Evolutionary conservation across 2,329 filamentous ascomycete species (phyloP), one percentile per base, ranked within the genome.

Genomic region (Diplodia corticola): DNA sequence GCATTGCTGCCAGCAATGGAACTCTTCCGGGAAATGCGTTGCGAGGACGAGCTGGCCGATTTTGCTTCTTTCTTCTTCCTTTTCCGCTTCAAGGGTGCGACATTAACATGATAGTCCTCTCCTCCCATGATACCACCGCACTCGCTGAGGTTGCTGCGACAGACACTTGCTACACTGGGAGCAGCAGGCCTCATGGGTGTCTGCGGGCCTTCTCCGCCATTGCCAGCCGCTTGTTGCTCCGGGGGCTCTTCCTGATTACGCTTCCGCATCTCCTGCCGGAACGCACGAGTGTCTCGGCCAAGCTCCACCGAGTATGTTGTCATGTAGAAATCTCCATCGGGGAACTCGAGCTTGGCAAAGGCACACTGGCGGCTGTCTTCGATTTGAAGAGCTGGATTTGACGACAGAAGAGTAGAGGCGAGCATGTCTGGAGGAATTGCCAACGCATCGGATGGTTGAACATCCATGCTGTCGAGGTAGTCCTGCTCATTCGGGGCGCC

Each of bases 261-360:
- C 30, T 48, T 61, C 59, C 65, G 67, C 67, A 64, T 67, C 35
- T 82, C 67, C 86, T 82, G 65, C 64, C 83, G 78, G 69, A 87
- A 77, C 10, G 87, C 87, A 63, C 82, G 79, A 71, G 88, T 83
- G 76, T 93, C 90, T 68, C 91, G 88, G 64, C 90, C 90, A 30
- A 93, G 86, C 66, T 91, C 85, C 70, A 93, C 85, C 63, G 86
- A 84, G 71, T 89, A 89, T 1, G 89, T 92, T 61, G 88, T 91
- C 87, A 93, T 90, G 77, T 91, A 90, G 75, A 91, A 93, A 65
- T 88, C 85, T 73, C 90, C 89, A 80, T 93, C 91, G 70, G 85
- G 84, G 74, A 93, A 93, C 71, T 88, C 86, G 68, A 93, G 80
- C 73, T 88, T 87, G 48, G 87, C 87, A 75, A 86, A 89, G 37